Evolutionary conservation across 2,329 filamentous ascomycete species (phyloP).

Genomic region (Ophiostoma himal-ulmi): DNA sequence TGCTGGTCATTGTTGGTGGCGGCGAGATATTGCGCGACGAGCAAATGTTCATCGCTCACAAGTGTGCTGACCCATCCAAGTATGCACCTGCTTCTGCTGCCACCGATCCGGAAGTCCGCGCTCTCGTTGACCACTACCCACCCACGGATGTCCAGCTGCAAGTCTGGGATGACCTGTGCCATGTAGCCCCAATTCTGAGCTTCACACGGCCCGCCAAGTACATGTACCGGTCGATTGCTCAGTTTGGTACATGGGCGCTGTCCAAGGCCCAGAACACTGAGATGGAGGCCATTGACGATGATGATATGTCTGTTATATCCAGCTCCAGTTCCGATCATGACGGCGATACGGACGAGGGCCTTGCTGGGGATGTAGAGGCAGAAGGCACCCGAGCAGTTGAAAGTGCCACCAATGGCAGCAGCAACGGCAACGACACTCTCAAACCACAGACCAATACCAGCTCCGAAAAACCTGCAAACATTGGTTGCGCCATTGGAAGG

Average conservation of each 20-base stretch:
- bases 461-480: background rate
- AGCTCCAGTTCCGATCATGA: conserved; percentile 37
- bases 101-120: conserved; percentile 57
- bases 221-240: conserved; percentile 88
- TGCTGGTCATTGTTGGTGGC: conserved; percentile 80
- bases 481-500: conserved; percentile 58
- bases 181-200: conserved; percentile 86
- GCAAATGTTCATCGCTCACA: conserved; percentile 91
- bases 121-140: conserved; percentile 59
- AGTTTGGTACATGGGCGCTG: conserved; percentile 88
- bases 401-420: background rate
- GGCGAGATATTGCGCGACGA: conserved; percentile 88
- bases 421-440: background rate
- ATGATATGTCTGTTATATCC: conserved; percentile 69
- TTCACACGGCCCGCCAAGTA: conserved; percentile 94
- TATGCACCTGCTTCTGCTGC: conserved; percentile 65
- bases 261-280: conserved; percentile 72
- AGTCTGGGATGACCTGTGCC: conserved; percentile 92
- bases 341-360: background rate
- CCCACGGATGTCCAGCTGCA: conserved; percentile 91
- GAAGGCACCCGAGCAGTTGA: background rate
- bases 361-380: no score
- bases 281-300: conserved; percentile 74
- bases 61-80: conserved; percentile 74
- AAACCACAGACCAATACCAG: conserved; percentile 21